Base-by-base conservation (phyloP, 2,329 filamentous ascomycete genomes). In the Verticillium alfalfae region DNA sequence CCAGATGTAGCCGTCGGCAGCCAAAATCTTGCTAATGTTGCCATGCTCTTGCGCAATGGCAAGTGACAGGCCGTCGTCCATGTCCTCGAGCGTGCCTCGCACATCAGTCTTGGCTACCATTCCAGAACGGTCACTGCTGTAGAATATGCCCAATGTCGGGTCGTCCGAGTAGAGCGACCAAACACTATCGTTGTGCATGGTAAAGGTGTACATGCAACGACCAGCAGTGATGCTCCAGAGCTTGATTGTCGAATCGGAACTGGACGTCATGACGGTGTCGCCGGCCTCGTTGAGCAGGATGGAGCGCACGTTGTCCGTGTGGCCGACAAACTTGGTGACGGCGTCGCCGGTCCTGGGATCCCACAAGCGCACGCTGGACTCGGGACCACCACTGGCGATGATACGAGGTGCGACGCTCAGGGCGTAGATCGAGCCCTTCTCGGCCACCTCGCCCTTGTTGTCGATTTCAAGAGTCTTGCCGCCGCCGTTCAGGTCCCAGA, bases 171-270 rank as follows among this genome's bases (percentile, higher is more conserved):
- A 96, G 26, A 99, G 81, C 1, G 92, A 96, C 95, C 95, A 99
- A 26, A 99, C 92, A 72, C 93, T 97, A 71, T 97, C 93, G 71
- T 96, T 96, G 77, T 99, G 95, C 95, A 99, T 99, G 60, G 93
- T 97, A 68, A 99, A 84, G 0, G 95, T 99, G 76, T 97, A 92
- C 89, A 98, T 94, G 81, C 95, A 99, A 68, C 95, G 85, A 61
- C 95, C 95, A 26, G 93, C 94, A 12, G 91, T 95, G 68, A 98
- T 88, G 67, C 93, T 97, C 95, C 95, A 99, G 62, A 98, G 87
- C 78, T 99, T 99, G 79, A 99, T 89, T 0, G 95, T 98, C 76
- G 96, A 93, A 73, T 99, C 95, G 1, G 94, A 94, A 68, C 93
- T 97, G 15, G 92, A 93, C 0, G 94, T 97, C 81, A 99, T 86